Evolutionary conservation across 2,329 filamentous ascomycete genomes (phyloP), one percentile per base, ranked within the genome.

Genomic region (Fusarium citri): DNA sequence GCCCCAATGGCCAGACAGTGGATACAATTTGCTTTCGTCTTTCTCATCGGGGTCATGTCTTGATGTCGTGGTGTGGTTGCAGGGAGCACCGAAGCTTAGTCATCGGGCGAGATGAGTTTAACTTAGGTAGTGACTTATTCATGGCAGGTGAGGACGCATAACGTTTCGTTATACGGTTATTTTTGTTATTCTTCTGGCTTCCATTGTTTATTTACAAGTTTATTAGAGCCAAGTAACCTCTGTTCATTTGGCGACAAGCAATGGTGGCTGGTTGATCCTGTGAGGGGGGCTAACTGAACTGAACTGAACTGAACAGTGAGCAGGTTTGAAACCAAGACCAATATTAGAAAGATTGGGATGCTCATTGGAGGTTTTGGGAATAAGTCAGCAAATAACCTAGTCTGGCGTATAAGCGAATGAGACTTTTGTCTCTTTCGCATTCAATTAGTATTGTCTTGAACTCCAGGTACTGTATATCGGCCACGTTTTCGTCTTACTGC

Each of bases 1-100:
- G 63, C 62, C 56, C 64, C 71, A 75, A 75, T 75, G 71, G 73
- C 63, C 56, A 69, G 64, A 65, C 64, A 73, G 73, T 75, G 73
- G 73, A 72, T 75, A 75, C 71, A 53, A 25, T 64, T 68, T 54
- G 60, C 31, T 45, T 55, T 72, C 28, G 60, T 63, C 65, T 66
- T 74, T 69, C 68, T 68, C 59, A 57, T 68, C 56, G 55, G 64
- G 63, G 67, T 74, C 59, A 68, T 69, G 59, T 74, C 68, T 70
- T 62, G 71, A 75, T 69, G 72, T 72, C 55, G 51, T 72, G 64
- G 70, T 64, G 73, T 74, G 67, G 73, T 75, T 50, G 59, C 62
- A 72, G 63, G 54, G 59, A 67, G 57, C 43, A 28, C 37, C 7
- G 28, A 23, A 12, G 73, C 73, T 75, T 73, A 75, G 73, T 75